Evolutionary conservation across 441 rosid species (phyloP).

Genomic region (Pelargonium citronellum): DNA sequence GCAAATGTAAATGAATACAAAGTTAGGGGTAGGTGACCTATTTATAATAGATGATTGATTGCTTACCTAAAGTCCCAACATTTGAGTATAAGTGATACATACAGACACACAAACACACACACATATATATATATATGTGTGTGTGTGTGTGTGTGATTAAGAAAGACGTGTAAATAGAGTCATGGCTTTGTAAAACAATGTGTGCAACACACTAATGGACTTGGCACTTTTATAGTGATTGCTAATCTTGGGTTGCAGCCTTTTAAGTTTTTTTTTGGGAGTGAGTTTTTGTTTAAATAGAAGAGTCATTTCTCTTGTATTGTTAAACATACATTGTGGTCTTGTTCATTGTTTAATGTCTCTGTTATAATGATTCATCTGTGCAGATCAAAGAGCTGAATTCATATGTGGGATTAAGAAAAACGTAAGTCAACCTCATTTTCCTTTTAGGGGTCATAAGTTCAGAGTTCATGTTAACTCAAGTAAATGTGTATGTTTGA

Average conservation of each 20-base stretch:
- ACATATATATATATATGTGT: no score
- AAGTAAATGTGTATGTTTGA: background rate
- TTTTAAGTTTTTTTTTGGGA: no score
- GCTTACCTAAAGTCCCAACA: no score
- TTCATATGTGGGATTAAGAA: conserved; percentile 84
- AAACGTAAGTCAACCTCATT: conserved; percentile 58
- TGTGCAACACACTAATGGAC: background rate
- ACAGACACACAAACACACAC: no score
- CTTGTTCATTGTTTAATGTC: background rate
- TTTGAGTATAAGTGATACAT: no score
- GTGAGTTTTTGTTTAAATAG: no score
- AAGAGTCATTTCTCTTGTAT: background rate
- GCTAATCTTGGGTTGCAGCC: background rate
- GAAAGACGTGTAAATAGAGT: background rate
- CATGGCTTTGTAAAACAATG: background rate
- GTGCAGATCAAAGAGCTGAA: conserved; percentile 92
- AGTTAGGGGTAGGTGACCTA: no score
- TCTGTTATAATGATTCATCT: conserved; percentile 2
- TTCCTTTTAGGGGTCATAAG: conserved; percentile 1
- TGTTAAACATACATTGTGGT: background rate
- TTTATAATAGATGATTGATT: no score
- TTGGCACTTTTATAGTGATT: background rate
- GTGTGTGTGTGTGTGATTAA: no score
- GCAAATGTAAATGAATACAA: no score
- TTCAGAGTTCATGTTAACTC: conserved; percentile 1